Evolutionary conservation across 2,329 filamentous ascomycete species (phyloP), one percentile per base, ranked within the genome.

Genomic region (Sporothrix schenckii): DNA sequence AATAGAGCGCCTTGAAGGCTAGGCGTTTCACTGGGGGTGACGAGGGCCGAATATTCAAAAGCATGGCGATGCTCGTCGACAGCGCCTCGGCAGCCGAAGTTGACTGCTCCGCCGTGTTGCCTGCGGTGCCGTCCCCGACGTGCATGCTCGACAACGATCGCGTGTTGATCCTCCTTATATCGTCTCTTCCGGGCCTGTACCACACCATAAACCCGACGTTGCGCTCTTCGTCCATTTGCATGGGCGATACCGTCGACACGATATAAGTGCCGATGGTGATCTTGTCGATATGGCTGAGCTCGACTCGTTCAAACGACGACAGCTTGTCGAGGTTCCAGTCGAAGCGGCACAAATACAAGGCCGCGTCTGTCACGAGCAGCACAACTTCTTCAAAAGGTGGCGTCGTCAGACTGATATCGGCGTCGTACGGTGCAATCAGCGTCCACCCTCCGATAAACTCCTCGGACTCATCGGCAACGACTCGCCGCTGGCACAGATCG

Each of bases 271-370:
- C 95, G 72, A 90, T 87, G 76, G 89, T 89, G 75, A 99, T 88
- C 30, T 86, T 85, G 1, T 86, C 85, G 49, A 99, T 83, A 70
- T 92, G 91, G 24, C 87, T 85, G 9, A 98, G 84, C 71, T 91
- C 89, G 16, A 97, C 89, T 9, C 94, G 86, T 80, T 98, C 94
- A 78, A 97, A 98, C 0, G 91, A 93, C 14, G 91, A 90, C 1
- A 99, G 92, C 78, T 98, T 98, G 81, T 98, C 95, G 9, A 93
- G 90, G 73, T 92, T 91, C 93, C 94, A 98, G 79, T 98, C 93
- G 75, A 98, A 94, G 16, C 92, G 89, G 78, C 94, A 97, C 72
- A 92, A 89, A 77, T 98, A 98, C 2, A 98, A 79, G 0, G 93
- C 94, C 0, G 86, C 85, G 74, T 97, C 91, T 0, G 95, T 98